Percentiles rank a stretch among this genome's conserved stretches.
These are phyloP conservation scores for Alternaria arbusti DNA, from an alignment of 2,329 filamentous ascomycete species.

Conservation along the genomic window DNA sequence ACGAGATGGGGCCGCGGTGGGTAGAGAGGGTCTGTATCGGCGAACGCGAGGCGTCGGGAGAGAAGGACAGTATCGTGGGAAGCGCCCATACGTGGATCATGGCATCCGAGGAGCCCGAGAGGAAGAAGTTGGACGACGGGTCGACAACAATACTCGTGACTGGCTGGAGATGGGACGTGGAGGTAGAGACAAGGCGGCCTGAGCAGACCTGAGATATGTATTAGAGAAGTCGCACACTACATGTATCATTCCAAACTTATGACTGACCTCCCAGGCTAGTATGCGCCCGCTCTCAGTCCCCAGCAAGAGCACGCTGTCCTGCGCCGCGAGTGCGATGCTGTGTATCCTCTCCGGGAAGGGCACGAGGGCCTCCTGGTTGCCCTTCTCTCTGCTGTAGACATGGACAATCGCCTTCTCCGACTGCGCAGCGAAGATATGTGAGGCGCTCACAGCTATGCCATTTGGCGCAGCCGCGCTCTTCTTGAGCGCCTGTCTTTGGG, in stretches of 20 bases:
- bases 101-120: slow-evolving; percentile 83
- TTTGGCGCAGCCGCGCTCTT: slow-evolving; percentile 84
- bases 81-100: slow-evolving; percentile 94
- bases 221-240: slow-evolving; percentile 13
- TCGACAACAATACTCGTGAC: slow-evolving; percentile 77
- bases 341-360: slow-evolving; percentile 87
- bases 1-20: slow-evolving; percentile 75
- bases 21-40: slow-evolving; percentile 79
- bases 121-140: slow-evolving; percentile 72
- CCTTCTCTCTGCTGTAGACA: slow-evolving; percentile 83
- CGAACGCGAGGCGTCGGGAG: slow-evolving; percentile 61
- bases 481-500: slow-evolving; percentile 82
- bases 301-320: slow-evolving; percentile 72
- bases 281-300: slow-evolving; percentile 86
- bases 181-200: slow-evolving; percentile 76
- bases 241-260: background rate
- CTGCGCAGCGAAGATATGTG: slow-evolving; percentile 91
- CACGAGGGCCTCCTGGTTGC: slow-evolving; percentile 86
- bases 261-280: slow-evolving; percentile 87
- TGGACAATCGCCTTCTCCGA: slow-evolving; percentile 90
- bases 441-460: slow-evolving; percentile 78
- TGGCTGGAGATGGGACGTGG: slow-evolving; percentile 78
- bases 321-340: slow-evolving; percentile 73
- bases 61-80: slow-evolving; percentile 72
- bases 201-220: slow-evolving; percentile 65